phyloP scores from a whole-genome alignment of 306 rosid genomes.

The Cucurbita ficifolia region DNA sequence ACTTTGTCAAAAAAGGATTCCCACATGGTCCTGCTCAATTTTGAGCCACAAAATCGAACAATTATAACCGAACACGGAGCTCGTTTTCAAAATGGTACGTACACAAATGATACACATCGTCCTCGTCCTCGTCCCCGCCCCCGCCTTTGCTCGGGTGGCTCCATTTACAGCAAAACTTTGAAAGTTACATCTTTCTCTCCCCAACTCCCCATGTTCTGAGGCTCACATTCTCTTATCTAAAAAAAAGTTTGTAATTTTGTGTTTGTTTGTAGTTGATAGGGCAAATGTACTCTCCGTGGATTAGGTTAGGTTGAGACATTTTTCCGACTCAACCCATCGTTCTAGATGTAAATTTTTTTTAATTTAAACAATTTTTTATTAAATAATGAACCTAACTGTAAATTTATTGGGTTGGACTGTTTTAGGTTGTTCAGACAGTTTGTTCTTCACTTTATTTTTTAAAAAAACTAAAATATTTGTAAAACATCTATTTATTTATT shows the following conservation, averaged over 20 bases:
- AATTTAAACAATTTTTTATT: too few species aligned
- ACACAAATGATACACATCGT: background rate
- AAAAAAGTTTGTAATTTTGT: background rate
- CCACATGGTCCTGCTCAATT: background rate
- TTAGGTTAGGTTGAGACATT: too few species aligned
- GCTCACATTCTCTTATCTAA: background rate
- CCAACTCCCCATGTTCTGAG: background rate
- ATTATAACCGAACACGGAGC: background rate
- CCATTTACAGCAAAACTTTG: conserved; percentile 4
- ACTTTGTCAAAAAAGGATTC: background rate
- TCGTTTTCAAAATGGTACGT: background rate
- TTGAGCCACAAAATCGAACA: background rate
- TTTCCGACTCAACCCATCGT: too few species aligned
- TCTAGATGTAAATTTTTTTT: too few species aligned
- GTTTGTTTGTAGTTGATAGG: background rate
- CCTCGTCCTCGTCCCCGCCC: background rate
- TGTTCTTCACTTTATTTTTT: too few species aligned
- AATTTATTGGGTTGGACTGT: too few species aligned
- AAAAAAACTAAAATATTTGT: too few species aligned
- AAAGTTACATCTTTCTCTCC: background rate
- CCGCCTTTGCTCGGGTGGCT: background rate
- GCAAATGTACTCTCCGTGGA: background rate
- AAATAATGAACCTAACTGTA: too few species aligned
- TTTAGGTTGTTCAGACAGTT: too few species aligned
- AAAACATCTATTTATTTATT: too few species aligned